Conservation (phyloP, 345 rosid species). For the Dipteronia sinensis region DNA sequence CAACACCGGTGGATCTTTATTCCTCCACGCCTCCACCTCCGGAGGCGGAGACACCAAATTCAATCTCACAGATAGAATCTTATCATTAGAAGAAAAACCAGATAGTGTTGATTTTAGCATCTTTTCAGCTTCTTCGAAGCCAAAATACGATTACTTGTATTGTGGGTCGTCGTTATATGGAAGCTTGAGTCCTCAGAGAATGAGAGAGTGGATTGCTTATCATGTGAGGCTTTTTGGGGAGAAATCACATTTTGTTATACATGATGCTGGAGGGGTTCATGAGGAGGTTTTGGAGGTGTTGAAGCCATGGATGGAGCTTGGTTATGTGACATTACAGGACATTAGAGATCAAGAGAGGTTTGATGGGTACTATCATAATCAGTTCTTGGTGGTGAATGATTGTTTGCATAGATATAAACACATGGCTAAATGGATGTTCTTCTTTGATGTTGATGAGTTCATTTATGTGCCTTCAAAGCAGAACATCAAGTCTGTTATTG, state of each 20-base stretch:
- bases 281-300: slow-evolving; percentile 72
- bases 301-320: slow-evolving; percentile 91
- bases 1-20: slow-evolving; percentile 72
- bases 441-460: slow-evolving; percentile 88
- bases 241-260: slow-evolving; percentile 75
- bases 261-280: slow-evolving; percentile 90
- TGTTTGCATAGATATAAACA: slow-evolving; percentile 82
- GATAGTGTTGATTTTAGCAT: slow-evolving; percentile 41
- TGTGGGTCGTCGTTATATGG: slow-evolving; percentile 92
- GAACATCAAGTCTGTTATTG: slow-evolving; percentile 58
- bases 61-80: slow-evolving; percentile 62
- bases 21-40: slow-evolving; percentile 69
- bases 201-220: slow-evolving; percentile 89
- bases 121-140: slow-evolving; percentile 36
- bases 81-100: slow-evolving; percentile 50
- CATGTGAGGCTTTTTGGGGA: slow-evolving; percentile 73
- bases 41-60: slow-evolving; percentile 62
- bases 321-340: slow-evolving; percentile 80
- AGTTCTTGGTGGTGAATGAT: slow-evolving; percentile 90
- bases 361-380: slow-evolving; percentile 94
- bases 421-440: slow-evolving; percentile 84
- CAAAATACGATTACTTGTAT: slow-evolving; percentile 77
- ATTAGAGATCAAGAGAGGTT: slow-evolving; percentile 81
- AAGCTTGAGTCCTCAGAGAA: slow-evolving; percentile 70
- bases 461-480: slow-evolving; percentile 57